Evolutionary conservation across 768 basidiomycete genomes (phyloP).

Genomic region (Symmetrospora coprosmae): DNA sequence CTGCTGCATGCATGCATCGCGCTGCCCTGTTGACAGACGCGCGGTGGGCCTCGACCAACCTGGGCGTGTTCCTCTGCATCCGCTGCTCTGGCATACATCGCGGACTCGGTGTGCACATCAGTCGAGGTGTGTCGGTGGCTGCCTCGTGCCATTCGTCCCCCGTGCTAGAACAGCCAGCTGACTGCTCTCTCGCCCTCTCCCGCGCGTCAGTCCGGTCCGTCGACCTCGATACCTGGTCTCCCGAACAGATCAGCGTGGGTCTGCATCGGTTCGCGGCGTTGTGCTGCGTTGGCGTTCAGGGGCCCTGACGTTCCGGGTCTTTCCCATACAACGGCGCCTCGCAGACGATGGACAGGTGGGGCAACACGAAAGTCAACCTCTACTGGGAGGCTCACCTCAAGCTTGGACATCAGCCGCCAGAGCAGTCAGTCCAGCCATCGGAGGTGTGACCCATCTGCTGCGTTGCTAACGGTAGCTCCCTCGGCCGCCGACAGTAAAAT

Average conservation of each 20-base stretch:
- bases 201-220: slow-evolving; percentile 90
- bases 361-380: slow-evolving; percentile 75
- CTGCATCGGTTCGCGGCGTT: too few species aligned
- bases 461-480: background rate
- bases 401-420: slow-evolving; percentile 74
- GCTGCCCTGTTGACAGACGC: slow-evolving; percentile 52
- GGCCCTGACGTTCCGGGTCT: too few species aligned
- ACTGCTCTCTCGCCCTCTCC: too few species aligned
- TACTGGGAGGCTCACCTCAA: slow-evolving; percentile 98
- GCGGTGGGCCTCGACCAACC: slow-evolving; percentile 94
- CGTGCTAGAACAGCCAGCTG: too few species aligned
- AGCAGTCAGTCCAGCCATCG: slow-evolving; percentile 55
- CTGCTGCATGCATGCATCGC: slow-evolving; percentile 18
- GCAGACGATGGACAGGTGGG: slow-evolving; percentile 69
- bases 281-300: too few species aligned
- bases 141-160: background rate
- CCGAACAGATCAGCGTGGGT: slow-evolving; percentile 98
- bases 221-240: slow-evolving; percentile 93
- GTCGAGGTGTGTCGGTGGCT: background rate
- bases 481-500: slow-evolving; percentile 62
- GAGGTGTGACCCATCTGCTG: background rate
- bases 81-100: slow-evolving; percentile 95
- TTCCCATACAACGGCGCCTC: background rate
- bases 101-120: slow-evolving; percentile 86
- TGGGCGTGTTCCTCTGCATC: slow-evolving; percentile 93